A percentile compares a stretch with the other conserved stretches of the same genome.
These are phyloP conservation scores for Micractinium conductrix DNA, from an alignment of 139 green algal species.

Conservation along the genomic window DNA sequence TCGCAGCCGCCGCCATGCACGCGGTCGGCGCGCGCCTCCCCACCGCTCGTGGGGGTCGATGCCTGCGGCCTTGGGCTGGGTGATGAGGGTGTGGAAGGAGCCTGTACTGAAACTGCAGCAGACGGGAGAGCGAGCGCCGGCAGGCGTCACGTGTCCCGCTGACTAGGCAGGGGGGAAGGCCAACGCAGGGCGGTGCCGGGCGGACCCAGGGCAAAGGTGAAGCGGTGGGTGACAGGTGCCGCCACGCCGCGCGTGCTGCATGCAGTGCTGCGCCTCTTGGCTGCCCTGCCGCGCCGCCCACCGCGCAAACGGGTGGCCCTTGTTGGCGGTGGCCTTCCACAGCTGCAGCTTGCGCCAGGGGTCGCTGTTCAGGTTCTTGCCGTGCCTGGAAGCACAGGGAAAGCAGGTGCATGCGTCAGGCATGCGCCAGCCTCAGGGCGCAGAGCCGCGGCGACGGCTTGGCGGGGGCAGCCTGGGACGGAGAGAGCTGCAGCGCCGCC, in stretches of 20 bases:
- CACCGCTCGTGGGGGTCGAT: conserved; percentile 30
- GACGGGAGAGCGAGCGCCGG: no score
- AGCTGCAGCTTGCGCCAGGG: conserved; percentile 86
- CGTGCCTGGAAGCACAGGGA: conserved; percentile 60
- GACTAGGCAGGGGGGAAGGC: background rate
- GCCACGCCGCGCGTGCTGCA: background rate
- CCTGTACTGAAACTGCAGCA: conserved; percentile 78
- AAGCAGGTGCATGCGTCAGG: no score
- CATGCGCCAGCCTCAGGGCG: no score
- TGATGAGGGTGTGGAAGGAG: conserved; percentile 58
- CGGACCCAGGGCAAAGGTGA: no score
- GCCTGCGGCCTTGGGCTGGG: conserved; percentile 31
- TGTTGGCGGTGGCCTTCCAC: conserved; percentile 72
- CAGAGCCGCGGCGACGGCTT: no score
- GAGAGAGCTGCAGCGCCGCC: background rate
- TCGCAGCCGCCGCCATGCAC: background rate
- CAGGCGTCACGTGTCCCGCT: no score
- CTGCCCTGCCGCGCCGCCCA: background rate
- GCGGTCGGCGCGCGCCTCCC: background rate
- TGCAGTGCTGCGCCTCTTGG: background rate
- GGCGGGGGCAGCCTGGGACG: background rate
- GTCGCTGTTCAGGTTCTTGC: conserved; percentile 90
- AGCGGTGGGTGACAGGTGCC: no score
- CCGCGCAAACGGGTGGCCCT: conserved; percentile 60
- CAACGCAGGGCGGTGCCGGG: background rate